These are phyloP conservation scores for Aspergillus sclerotialis DNA, from an alignment of 2,329 filamentous ascomycete species.

Conservation along the genomic window DNA sequence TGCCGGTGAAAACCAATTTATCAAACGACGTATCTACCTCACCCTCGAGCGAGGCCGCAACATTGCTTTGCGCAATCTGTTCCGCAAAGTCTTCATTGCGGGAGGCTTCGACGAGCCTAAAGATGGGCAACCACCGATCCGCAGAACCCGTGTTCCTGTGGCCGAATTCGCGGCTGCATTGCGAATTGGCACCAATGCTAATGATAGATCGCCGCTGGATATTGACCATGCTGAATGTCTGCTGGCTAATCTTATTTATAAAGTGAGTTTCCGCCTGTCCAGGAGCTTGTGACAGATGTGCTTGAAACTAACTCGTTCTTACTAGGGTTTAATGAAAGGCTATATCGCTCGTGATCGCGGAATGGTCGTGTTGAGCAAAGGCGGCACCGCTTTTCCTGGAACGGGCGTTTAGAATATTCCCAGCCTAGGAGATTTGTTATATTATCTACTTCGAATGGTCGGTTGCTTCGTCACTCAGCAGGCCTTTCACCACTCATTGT, in stretches of 20 bases:
- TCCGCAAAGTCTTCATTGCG: slow-evolving; percentile 82
- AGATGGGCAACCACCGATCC: slow-evolving; percentile 55
- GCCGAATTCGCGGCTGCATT: slow-evolving; percentile 80
- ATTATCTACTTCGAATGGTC: too few species aligned
- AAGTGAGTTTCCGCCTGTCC: slow-evolving; percentile 68
- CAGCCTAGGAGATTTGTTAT: too few species aligned
- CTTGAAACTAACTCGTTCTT: slow-evolving; percentile 11
- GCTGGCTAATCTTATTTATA: slow-evolving; percentile 95
- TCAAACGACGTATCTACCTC: slow-evolving; percentile 87
- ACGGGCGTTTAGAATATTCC: slow-evolving; percentile 56
- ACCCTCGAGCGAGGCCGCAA: slow-evolving; percentile 89
- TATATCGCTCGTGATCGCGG: slow-evolving; percentile 90
- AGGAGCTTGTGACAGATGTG: too few species aligned
- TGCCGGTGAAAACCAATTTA: slow-evolving; percentile 82
- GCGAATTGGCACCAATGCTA: slow-evolving; percentile 56
- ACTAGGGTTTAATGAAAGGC: slow-evolving; percentile 90
- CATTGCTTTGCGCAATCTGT: slow-evolving; percentile 81
- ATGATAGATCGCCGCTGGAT: slow-evolving; percentile 57
- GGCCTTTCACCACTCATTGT: too few species aligned
- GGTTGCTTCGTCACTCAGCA: too few species aligned
- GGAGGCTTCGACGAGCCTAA: slow-evolving; percentile 76
- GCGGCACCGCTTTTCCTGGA: slow-evolving; percentile 77
- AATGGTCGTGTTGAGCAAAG: slow-evolving; percentile 89
- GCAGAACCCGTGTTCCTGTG: slow-evolving; percentile 70
- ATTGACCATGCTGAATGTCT: slow-evolving; percentile 93